These are phyloP conservation scores for Dendrobium catenatum DNA, from an alignment of 106 monocot genomes.

Conservation along the genomic window DNA sequence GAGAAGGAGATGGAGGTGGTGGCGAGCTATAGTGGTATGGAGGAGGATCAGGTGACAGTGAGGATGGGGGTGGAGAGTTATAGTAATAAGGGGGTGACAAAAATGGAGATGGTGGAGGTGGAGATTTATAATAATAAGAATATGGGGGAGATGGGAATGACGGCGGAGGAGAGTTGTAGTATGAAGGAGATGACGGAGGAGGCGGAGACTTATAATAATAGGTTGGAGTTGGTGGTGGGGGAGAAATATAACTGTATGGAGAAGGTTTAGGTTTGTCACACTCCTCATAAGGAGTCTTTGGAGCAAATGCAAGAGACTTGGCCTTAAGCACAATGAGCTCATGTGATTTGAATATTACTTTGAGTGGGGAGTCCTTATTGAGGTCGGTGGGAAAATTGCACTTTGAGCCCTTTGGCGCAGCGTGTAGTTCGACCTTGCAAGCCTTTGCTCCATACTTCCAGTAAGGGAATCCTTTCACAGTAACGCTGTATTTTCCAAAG, in stretches of 20 bases:
- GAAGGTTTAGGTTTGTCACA: constrained; percentile 20
- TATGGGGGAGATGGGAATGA: neutral
- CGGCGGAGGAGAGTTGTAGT: neutral
- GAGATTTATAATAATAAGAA: neutral
- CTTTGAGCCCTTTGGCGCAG: constrained; percentile 34
- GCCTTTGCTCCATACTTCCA: constrained; percentile 26
- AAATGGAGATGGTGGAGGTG: neutral
- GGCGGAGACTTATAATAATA: constrained; percentile 15
- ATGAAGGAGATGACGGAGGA: neutral
- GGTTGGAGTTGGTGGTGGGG: constrained; percentile 14
- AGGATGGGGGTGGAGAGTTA: neutral
- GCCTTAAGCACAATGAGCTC: constrained; percentile 27
- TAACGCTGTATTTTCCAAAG: constrained; percentile 32
- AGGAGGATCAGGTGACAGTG: constrained; percentile 3
- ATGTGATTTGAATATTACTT: constrained; percentile 18
- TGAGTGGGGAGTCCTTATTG: constrained; percentile 25
- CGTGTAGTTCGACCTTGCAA: constrained; percentile 37
- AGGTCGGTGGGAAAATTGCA: constrained; percentile 38
- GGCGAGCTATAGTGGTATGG: too few relatives aligned
- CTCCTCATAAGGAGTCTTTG: constrained; percentile 30
- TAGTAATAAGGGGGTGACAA: too few relatives aligned
- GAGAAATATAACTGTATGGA: constrained; percentile 14
- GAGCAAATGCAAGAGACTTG: constrained; percentile 37
- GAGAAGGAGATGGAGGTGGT: too few relatives aligned
- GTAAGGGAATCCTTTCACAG: constrained; percentile 27